Percentiles rank a stretch among this genome's conserved stretches.
These are phyloP conservation scores for Sphagnum fallax DNA, from an alignment of 228 moss, liverwort and hornwort species.

Conservation along the genomic window DNA sequence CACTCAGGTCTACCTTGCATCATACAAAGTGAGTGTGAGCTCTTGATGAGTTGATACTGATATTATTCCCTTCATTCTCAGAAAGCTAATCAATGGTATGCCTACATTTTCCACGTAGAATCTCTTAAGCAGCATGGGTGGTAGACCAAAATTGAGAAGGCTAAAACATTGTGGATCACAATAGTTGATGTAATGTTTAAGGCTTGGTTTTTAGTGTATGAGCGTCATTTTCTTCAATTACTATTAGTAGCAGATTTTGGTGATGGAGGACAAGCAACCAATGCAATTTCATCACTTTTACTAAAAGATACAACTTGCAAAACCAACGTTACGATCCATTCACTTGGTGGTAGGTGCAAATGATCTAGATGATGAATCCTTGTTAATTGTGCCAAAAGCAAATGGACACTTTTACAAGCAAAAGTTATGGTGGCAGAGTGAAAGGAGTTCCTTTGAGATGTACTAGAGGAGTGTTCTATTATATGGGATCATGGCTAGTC, in stretches of 20 bases:
- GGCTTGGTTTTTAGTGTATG: constrained; percentile 87
- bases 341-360: constrained; percentile 46
- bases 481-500: constrained; percentile 92
- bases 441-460: constrained; percentile 97
- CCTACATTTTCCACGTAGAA: too few species aligned
- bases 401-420: constrained; percentile 71
- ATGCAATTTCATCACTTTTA: constrained; percentile 75
- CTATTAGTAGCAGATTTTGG: constrained; percentile 92
- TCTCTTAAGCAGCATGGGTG: constrained; percentile 14
- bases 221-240: constrained; percentile 80
- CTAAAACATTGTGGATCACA: constrained; percentile 65
- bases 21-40: constrained; percentile 46
- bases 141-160: constrained; percentile 38
- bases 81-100: too few species aligned
- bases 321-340: constrained; percentile 70
- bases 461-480: constrained; percentile 86
- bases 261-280: constrained; percentile 84
- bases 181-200: constrained; percentile 85
- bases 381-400: constrained; percentile 73
- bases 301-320: constrained; percentile 95
- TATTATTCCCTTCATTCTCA: too few species aligned
- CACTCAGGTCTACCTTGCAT: constrained; percentile 75
- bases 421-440: constrained; percentile 98
- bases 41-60: too few species aligned
- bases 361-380: constrained; percentile 74